Evolutionary conservation across 225 moss, liverwort and hornwort species (phyloP), one percentile per base, ranked within the genome.

Genomic region (Climacium dendroides): DNA sequence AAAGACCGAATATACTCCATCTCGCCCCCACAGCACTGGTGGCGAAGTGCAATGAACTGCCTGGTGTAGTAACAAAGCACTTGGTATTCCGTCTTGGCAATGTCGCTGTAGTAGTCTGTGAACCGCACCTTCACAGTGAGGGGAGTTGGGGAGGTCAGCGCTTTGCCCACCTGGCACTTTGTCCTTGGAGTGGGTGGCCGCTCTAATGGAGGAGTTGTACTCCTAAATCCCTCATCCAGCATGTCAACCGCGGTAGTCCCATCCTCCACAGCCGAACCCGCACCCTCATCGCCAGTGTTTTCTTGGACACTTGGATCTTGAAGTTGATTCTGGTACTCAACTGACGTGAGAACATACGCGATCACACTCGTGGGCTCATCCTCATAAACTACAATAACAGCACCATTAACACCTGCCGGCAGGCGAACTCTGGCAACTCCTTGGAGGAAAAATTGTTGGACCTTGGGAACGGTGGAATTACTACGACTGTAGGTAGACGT

Each of bases 361-460:
- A 95, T 94, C n/a, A 93, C 90, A 50, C 74, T 91, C 24, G 95
- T 93, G 61, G 93, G 94, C 74, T 95, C 95, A 62, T 95, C 95
- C 75, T 94, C 91, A 64, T 92, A 91, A 32, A 95, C 90, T 83
- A 89, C 91, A 35, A 94, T 81, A 23, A 93, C 85, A 24, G 89
- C 86, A 16, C 84, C 87, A 61, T 92, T 84, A 59, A 86, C 78
- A 39, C 95, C 95, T 11, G 80, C 63, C 54, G 96, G 92, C 47
- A 94, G 89, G 74, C 97, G 92, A 39, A 98, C 89, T 87, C 93
- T 89, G 13, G 95, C 87, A 62, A 92, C 93, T 83, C 96, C 96
- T 28, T 94, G 91, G 78, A 90, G 90, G 67, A 93, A 92, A 55
- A 92, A 80, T 50, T 93, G 95, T 48, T 85, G 87, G 22, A 93